phyloP scores from a whole-genome alignment of 1,284 basidiomycete species.

The Sphagnurus paluster region DNA sequence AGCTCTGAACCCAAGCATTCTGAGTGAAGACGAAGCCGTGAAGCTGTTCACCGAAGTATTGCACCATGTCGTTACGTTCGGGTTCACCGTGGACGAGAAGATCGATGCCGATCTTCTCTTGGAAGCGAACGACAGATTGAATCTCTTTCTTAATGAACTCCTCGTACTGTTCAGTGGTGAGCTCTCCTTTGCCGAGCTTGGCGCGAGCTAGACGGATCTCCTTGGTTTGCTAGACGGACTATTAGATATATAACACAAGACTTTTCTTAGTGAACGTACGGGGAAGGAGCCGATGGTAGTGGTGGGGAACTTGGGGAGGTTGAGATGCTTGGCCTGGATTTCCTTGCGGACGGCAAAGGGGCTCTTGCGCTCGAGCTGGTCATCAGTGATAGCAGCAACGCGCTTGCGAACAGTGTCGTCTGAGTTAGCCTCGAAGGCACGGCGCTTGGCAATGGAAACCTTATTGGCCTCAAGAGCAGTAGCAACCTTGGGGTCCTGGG shows the following conservation, averaged over 20 bases:
- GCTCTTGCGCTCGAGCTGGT: conserved; percentile 89
- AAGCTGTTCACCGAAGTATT: conserved; percentile 99
- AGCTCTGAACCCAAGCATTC: conserved; percentile 99
- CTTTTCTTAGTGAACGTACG: conserved; percentile 38
- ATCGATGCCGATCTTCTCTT: conserved; percentile 96
- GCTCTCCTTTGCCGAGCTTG: conserved; percentile 92
- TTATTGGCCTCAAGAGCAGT: conserved; percentile 87
- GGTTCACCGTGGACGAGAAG: conserved; percentile 99
- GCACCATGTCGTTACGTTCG: conserved; percentile 99
- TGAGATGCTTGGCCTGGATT: conserved; percentile 87
- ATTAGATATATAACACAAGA: background rate
- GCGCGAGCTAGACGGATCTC: conserved; percentile 97
- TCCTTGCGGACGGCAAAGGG: conserved; percentile 88
- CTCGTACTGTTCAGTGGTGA: conserved; percentile 90
- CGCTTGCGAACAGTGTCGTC: conserved; percentile 97
- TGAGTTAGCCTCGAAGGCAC: conserved; percentile 93
- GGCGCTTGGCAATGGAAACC: conserved; percentile 91
- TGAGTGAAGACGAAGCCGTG: conserved; percentile 97
- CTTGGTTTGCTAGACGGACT: conserved; percentile 86
- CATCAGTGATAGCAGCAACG: conserved; percentile 88
- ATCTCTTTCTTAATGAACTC: conserved; percentile 99
- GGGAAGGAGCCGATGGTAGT: conserved; percentile 99
- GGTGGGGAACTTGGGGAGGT: conserved; percentile 97
- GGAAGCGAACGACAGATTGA: conserved; percentile 91
- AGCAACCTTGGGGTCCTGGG: conserved; percentile 72